Percentiles rank a stretch among this genome's conserved stretches.
Evolutionary conservation across 129 eudicot species (phyloP).

Genomic region (Daucus carota): DNA sequence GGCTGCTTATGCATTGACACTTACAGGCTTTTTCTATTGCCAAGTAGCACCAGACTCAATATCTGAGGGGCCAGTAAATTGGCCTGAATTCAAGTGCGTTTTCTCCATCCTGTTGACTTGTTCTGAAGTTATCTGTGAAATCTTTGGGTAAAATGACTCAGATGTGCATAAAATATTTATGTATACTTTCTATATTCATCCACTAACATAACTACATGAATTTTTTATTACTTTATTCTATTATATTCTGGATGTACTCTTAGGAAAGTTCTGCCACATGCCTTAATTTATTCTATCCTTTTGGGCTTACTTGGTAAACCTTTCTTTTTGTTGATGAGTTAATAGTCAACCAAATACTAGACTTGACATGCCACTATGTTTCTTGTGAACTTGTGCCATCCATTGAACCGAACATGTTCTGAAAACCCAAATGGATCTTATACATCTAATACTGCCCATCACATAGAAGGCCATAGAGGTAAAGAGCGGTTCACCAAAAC

Average conservation of each 20-base stretch:
- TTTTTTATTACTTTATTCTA: neutral
- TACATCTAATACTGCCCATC: neutral
- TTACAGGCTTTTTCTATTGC: slow-evolving; percentile 63
- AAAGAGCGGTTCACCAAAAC: neutral
- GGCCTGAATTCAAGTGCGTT: slow-evolving; percentile 49
- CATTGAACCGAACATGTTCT: neutral
- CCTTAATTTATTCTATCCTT: slow-evolving; percentile 1
- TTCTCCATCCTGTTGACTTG: neutral
- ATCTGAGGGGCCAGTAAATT: slow-evolving; percentile 35
- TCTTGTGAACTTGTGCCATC: neutral
- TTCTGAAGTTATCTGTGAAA: neutral
- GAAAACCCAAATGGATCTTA: neutral
- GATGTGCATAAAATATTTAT: neutral
- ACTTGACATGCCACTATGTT: neutral
- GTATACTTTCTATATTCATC: neutral
- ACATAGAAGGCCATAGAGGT: neutral
- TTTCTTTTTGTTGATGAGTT: neutral
- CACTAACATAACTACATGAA: neutral
- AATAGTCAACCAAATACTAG: neutral
- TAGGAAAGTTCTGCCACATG: neutral
- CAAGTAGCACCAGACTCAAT: slow-evolving; percentile 34
- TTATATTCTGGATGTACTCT: neutral
- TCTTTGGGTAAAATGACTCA: neutral
- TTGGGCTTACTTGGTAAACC: neutral
- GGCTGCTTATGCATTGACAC: slow-evolving; percentile 53